Percentiles rank a stretch among this genome's conserved stretches.
Evolutionary conservation across 2,329 filamentous ascomycete genomes (phyloP).

Genomic region (Paracamarosporium sp.): DNA sequence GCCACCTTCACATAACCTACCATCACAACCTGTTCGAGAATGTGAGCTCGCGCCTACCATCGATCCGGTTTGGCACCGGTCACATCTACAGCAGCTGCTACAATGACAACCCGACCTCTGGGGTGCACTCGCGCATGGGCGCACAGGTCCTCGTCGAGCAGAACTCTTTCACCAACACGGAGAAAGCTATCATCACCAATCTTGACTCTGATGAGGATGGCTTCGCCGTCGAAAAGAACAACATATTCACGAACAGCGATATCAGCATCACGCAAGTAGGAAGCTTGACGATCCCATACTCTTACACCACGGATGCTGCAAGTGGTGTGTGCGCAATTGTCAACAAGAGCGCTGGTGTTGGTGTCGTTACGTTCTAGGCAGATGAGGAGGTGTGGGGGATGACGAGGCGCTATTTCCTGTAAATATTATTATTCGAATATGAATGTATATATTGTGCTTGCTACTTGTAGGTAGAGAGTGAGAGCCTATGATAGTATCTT

Average conservation of each 20-base stretch:
- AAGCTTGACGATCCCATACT: slow-evolving; percentile 61
- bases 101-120: slow-evolving; percentile 44
- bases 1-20: slow-evolving; percentile 69
- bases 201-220: slow-evolving; percentile 63
- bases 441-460: not conserved
- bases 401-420: not conserved
- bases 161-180: slow-evolving; percentile 63
- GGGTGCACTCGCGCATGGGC: slow-evolving; percentile 52
- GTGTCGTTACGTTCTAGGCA: slow-evolving; percentile 38
- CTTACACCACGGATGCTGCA: slow-evolving; percentile 51
- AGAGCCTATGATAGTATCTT: too few species aligned
- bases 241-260: slow-evolving; percentile 49
- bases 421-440: not conserved
- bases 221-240: slow-evolving; percentile 55
- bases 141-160: slow-evolving; percentile 53
- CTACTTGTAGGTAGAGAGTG: too few species aligned
- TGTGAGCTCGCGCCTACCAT: slow-evolving; percentile 68
- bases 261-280: slow-evolving; percentile 57
- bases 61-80: slow-evolving; percentile 69
- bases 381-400: not conserved
- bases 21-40: slow-evolving; percentile 71
- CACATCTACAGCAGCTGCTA: slow-evolving; percentile 65
- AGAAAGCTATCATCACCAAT: slow-evolving; percentile 63
- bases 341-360: slow-evolving; percentile 36
- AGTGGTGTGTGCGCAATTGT: slow-evolving; percentile 34